Evolutionary conservation across 306 rosid species (phyloP), one percentile per base, ranked within the genome.

Genomic region (Notholithocarpus densiflorus): DNA sequence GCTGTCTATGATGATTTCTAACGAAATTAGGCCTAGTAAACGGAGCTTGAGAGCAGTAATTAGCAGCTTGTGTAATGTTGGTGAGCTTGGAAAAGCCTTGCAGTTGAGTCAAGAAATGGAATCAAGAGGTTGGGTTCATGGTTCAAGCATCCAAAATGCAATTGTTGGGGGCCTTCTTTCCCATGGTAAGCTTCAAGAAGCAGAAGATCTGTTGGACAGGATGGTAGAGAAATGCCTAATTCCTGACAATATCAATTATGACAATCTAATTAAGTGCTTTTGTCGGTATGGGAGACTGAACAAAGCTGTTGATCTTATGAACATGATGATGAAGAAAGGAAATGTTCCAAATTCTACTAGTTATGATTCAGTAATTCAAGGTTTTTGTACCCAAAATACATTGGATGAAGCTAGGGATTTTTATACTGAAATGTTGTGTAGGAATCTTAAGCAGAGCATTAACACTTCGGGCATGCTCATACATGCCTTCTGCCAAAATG

Each of bases 291-390:
- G 92, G 79, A 88, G 89, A 82, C 79, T 87, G 79, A 66, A 70
- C 68, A 91, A 77, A 82, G 96, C 98, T 59, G 85, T 90, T 76
- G 83, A 87, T 75, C 92, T 91, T 66, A 66, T 91, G 84, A 81
- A 95, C 84, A 78, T 77, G 27, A 91, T 95, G 98, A 81, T 92
- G 76, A 87, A 88, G 88, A 92, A 91, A 84, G 81, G 84, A 51
- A 89, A 45, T 68, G 79, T 82, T 74, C 98, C 96, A 21, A 80
- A 21, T 66, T 84, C 94, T 73, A 72, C 86, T 56, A 86, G 97
- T 84, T 95, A 92, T 83, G 98, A 92, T 79, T 75, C 64, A 73
- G 81, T 92, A 56, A 83, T 91, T 74, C 78, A 68, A 59, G 86
- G 90, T 78, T 91, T 78, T 53, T 92, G 97, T 82, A 80, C 82